Conservation (phyloP, 2,329 filamentous ascomycete species). For the Beauveria brongniartii region DNA sequence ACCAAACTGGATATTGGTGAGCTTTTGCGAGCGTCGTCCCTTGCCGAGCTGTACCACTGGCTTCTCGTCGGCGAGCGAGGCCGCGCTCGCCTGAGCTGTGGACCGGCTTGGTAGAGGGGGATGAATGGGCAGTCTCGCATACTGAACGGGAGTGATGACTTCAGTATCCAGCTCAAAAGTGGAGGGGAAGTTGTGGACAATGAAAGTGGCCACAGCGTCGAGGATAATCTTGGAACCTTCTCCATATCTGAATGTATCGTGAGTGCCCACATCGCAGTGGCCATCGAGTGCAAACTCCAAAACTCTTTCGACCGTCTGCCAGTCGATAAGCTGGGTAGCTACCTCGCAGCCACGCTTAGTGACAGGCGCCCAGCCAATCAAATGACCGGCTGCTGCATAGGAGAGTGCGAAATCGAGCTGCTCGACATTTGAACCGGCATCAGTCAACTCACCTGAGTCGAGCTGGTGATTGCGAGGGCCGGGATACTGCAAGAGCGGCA, state of each 20-base stretch:
- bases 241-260: constrained; percentile 42
- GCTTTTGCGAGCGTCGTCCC: constrained; percentile 39
- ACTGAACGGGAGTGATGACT: constrained; percentile 27
- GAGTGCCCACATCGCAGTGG: constrained; percentile 25
- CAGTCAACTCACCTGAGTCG: constrained; percentile 23
- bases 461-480: constrained; percentile 19
- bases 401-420: constrained; percentile 51
- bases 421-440: constrained; percentile 32
- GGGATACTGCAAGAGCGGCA: constrained; percentile 36
- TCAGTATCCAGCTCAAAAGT: constrained; percentile 51
- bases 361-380: constrained; percentile 48
- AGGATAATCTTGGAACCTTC: constrained; percentile 48
- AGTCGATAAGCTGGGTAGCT: constrained; percentile 48
- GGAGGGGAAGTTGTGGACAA: constrained; percentile 50
- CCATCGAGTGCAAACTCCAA: constrained; percentile 49
- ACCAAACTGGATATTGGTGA: constrained; percentile 64
- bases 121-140: constrained; percentile 31
- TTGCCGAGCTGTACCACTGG: constrained; percentile 28
- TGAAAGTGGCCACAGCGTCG: constrained; percentile 47
- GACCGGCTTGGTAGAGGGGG: constrained; percentile 12
- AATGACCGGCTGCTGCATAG: constrained; percentile 55
- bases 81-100: constrained; percentile 11
- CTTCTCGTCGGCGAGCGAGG: constrained; percentile 26
- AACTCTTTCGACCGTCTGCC: constrained; percentile 54
- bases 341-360: constrained; percentile 51